Percentiles rank a stretch among this genome's conserved stretches.
Conservation (phyloP, 2,329 filamentous ascomycete genomes). For the Penicillium sp. region DNA sequence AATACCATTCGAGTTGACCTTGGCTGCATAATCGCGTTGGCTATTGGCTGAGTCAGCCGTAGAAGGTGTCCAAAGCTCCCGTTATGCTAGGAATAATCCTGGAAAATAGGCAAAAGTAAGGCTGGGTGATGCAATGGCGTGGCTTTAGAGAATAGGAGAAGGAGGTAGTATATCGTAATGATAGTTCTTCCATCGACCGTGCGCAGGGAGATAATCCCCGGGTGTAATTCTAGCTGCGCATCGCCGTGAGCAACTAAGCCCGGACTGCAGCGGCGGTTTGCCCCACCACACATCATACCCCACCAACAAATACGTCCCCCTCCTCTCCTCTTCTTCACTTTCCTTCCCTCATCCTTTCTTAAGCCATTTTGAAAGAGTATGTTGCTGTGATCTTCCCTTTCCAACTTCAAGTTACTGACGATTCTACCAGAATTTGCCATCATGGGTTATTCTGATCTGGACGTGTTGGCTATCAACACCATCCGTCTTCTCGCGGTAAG, state of each 20-base stretch:
- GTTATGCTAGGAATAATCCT: not conserved
- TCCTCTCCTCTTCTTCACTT: slow-evolving; percentile 19
- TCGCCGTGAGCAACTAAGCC: not conserved
- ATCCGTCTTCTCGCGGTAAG: slow-evolving; percentile 94
- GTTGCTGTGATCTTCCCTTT: slow-evolving; percentile 3
- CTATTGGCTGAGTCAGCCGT: slow-evolving; percentile 13
- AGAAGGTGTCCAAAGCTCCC: not conserved
- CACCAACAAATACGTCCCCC: slow-evolving; percentile 32
- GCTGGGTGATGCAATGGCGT: not conserved
- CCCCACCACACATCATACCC: slow-evolving; percentile 35
- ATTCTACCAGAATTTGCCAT: slow-evolving; percentile 42
- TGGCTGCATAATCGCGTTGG: not conserved
- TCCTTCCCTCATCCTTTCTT: slow-evolving; percentile 14
- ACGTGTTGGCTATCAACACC: slow-evolving; percentile 94
- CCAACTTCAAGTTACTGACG: slow-evolving; percentile 12
- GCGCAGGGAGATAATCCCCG: not conserved
- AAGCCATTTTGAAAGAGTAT: slow-evolving; percentile 18
- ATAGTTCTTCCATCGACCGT: not conserved
- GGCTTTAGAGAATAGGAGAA: not conserved
- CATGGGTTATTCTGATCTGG: slow-evolving; percentile 87
- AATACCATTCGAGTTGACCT: not conserved
- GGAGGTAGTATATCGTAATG: not conserved
- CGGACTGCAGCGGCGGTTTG: slow-evolving; percentile 7
- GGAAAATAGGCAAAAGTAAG: not conserved
- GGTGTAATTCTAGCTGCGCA: slow-evolving; percentile 1